phyloP scores from a whole-genome alignment of 768 basidiomycete species.

The Brasilioporus rufonigricans region DNA sequence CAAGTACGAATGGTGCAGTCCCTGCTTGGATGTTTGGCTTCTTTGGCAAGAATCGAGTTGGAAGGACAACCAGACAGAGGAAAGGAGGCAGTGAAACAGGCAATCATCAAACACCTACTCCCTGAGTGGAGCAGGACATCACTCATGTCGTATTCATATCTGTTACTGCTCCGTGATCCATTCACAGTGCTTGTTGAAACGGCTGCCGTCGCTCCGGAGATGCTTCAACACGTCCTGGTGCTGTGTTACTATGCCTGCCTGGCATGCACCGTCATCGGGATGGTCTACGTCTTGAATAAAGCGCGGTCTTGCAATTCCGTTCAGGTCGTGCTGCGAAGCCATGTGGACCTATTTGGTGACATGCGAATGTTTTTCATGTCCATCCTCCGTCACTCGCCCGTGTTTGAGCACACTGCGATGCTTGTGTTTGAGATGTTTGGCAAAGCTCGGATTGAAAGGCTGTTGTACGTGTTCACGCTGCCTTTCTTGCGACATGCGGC shows the following conservation, averaged over 20 bases:
- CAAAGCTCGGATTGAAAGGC: conserved; percentile 79
- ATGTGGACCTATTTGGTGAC: conserved; percentile 78
- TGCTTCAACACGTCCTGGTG: conserved; percentile 84
- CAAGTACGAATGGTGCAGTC: conserved; percentile 77
- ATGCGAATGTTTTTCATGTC: conserved; percentile 90
- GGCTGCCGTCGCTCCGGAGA: conserved; percentile 85
- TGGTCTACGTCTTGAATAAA: conserved; percentile 81
- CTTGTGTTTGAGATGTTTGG: conserved; percentile 78
- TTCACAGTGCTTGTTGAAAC: conserved; percentile 88
- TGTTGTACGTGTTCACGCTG: conserved; percentile 84
- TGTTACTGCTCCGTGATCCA: conserved; percentile 86
- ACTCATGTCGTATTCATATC: conserved; percentile 77
- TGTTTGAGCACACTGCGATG: conserved; percentile 82
- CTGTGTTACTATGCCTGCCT: conserved; percentile 90
- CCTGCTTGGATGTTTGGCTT: conserved; percentile 65
- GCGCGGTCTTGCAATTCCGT: conserved; percentile 52
- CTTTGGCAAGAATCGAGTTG: conserved; percentile 66
- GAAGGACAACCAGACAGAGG: conserved; percentile 70
- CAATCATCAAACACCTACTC: conserved; percentile 87
- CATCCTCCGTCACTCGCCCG: conserved; percentile 83
- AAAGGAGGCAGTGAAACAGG: conserved; percentile 72
- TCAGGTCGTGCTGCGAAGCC: conserved; percentile 44
- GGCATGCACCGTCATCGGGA: conserved; percentile 79
- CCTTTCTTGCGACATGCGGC: conserved; percentile 89
- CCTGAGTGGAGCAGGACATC: conserved; percentile 92